Evolutionary conservation across 768 basidiomycete species (phyloP).

Genomic region (Fomitopsis serialis): DNA sequence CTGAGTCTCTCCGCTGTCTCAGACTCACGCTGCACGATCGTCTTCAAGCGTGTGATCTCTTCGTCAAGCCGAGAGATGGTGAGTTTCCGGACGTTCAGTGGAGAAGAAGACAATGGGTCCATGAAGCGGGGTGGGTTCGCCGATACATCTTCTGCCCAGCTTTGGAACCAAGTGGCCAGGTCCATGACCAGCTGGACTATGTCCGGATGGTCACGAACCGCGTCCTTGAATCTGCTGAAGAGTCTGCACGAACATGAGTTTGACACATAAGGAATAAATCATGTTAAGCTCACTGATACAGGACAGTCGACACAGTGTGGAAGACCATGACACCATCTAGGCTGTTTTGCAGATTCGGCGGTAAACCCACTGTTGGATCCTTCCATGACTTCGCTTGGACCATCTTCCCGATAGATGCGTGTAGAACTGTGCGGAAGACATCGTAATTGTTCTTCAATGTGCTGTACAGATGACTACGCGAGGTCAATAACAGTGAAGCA

Average conservation of each 20-base stretch:
- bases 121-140: constrained; percentile 14
- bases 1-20: not conserved
- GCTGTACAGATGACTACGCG: constrained; percentile 9
- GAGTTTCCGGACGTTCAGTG: constrained; percentile 5
- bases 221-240: constrained; percentile 23
- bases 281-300: constrained; percentile 41
- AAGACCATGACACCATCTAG: constrained; percentile 39
- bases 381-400: constrained; percentile 25
- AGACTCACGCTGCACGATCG: constrained; percentile 21
- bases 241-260: constrained; percentile 14
- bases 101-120: constrained; percentile 12
- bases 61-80: constrained; percentile 11
- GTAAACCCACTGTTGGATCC: constrained; percentile 17
- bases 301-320: constrained; percentile 37
- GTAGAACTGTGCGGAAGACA: constrained; percentile 37
- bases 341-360: constrained; percentile 1
- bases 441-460: constrained; percentile 33
- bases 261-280: no score
- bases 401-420: constrained; percentile 15
- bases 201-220: constrained; percentile 13
- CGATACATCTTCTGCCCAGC: constrained; percentile 19
- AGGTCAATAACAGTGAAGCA: not conserved
- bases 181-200: constrained; percentile 17
- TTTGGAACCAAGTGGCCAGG: constrained; percentile 17
- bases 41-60: constrained; percentile 13